Evolutionary conservation across 768 basidiomycete species (phyloP).

Genomic region (Cubamyces sp.): DNA sequence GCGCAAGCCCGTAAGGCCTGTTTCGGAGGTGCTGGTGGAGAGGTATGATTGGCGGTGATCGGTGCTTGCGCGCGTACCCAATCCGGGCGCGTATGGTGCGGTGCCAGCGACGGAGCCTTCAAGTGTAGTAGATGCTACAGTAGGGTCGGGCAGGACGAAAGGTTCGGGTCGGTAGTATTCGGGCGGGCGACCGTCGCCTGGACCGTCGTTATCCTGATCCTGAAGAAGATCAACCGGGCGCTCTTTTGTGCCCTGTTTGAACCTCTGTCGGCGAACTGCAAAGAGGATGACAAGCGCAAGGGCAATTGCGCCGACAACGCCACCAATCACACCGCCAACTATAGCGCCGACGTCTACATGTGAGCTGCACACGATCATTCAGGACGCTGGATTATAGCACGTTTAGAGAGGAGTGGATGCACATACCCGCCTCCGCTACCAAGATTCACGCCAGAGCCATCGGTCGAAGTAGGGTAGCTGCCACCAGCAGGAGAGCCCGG

Average conservation of each 20-base stretch:
- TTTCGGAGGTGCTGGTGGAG: conserved; percentile 22
- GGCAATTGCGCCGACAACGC: conserved; percentile 53
- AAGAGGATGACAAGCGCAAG: conserved; percentile 48
- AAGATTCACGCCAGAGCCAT: conserved; percentile 34
- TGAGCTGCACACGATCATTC: conserved; percentile 16
- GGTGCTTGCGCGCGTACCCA: conserved; percentile 19
- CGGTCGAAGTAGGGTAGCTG: conserved; percentile 60
- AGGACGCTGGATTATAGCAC: neutral
- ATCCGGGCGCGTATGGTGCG: neutral
- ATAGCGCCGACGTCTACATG: conserved; percentile 27
- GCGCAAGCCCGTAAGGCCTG: conserved; percentile 21
- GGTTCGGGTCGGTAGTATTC: conserved; percentile 79
- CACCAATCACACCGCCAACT: conserved; percentile 57
- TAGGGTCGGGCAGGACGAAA: conserved; percentile 70
- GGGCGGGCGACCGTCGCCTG: conserved; percentile 54
- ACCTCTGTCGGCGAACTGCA: conserved; percentile 49
- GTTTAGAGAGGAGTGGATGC: neutral
- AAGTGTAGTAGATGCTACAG: conserved; percentile 45
- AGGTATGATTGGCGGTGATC: conserved; percentile 30
- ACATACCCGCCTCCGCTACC: conserved; percentile 35
- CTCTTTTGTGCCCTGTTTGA: conserved; percentile 48
- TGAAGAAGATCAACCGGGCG: conserved; percentile 71
- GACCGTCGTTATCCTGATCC: conserved; percentile 51
- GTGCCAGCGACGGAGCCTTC: conserved; percentile 29
- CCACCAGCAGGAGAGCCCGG: conserved; percentile 78